These are phyloP conservation scores for Serendipita sp. DNA, from an alignment of 768 basidiomycete species.

Conservation along the genomic window DNA sequence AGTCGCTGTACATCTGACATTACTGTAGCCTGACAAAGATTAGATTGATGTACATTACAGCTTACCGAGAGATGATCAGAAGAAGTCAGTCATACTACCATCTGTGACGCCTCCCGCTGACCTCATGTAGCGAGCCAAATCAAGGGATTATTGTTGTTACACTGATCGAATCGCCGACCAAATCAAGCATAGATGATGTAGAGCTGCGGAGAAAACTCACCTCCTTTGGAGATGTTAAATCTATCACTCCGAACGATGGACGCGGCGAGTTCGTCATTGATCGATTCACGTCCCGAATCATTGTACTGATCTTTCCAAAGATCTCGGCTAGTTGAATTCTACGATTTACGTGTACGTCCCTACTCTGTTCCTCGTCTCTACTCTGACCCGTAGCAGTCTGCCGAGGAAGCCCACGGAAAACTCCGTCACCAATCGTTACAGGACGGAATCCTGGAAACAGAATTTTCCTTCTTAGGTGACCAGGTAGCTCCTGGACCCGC, in stretches of 20 bases:
- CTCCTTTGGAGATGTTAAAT: constrained; percentile 81
- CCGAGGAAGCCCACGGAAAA: constrained; percentile 62
- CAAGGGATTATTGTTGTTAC: constrained; percentile 78
- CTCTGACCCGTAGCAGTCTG: constrained; percentile 20
- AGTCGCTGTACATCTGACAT: constrained; percentile 19
- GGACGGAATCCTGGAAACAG: constrained; percentile 80
- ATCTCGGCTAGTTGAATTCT: constrained; percentile 86
- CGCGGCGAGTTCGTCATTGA: constrained; percentile 39
- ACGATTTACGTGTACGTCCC: constrained; percentile 59
- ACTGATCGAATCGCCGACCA: constrained; percentile 50
- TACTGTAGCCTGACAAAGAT: not conserved
- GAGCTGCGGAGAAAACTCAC: constrained; percentile 79
- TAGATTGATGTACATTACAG: constrained; percentile 99
- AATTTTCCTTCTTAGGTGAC: constrained; percentile 51
- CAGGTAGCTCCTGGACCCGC: constrained; percentile 30
- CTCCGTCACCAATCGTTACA: constrained; percentile 62
- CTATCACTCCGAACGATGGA: constrained; percentile 47
- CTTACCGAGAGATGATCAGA: constrained; percentile 67
- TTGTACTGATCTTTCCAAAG: constrained; percentile 25
- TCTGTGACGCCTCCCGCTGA: not conserved
- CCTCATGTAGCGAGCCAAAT: not conserved
- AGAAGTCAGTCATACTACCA: constrained; percentile 20
- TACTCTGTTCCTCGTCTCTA: not conserved
- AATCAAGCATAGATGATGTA: constrained; percentile 60
- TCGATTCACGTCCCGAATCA: not conserved